These are phyloP conservation scores for Prunella vulgaris DNA, from an alignment of 257 asterid species.

Conservation along the genomic window DNA sequence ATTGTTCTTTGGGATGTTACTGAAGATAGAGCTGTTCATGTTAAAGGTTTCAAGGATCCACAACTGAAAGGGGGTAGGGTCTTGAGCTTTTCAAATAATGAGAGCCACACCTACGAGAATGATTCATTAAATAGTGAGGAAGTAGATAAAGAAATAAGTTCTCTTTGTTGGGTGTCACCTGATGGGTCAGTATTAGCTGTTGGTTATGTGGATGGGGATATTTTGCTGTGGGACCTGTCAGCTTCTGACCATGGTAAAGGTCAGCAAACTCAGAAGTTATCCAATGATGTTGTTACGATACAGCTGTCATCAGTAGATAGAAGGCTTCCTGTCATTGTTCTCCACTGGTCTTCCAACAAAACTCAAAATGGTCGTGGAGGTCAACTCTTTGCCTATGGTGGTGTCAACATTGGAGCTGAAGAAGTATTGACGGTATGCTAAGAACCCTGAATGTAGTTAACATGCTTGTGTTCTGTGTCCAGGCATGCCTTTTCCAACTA, in stretches of 20 bases:
- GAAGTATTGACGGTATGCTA: constrained; percentile 86
- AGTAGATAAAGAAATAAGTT: constrained; percentile 80
- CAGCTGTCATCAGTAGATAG: constrained; percentile 71
- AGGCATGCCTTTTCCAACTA: background rate
- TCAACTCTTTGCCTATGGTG: constrained; percentile 86
- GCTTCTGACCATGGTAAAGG: constrained; percentile 40
- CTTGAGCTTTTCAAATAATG: constrained; percentile 42
- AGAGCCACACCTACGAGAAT: constrained; percentile 30
- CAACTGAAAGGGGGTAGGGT: constrained; percentile 49
- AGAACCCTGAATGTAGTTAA: constrained; percentile 20
- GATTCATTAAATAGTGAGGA: constrained; percentile 52
- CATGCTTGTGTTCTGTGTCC: constrained; percentile 14
- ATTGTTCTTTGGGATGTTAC: constrained; percentile 90
- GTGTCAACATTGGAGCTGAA: constrained; percentile 88
- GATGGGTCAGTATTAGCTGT: constrained; percentile 93
- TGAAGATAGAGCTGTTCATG: constrained; percentile 72
- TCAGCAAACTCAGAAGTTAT: constrained; percentile 36
- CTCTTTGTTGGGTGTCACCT: constrained; percentile 91
- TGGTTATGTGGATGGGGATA: constrained; percentile 96
- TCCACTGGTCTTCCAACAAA: constrained; percentile 70
- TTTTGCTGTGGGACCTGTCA: constrained; percentile 79
- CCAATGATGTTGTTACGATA: constrained; percentile 58
- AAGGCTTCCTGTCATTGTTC: constrained; percentile 94
- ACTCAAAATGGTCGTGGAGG: constrained; percentile 54
- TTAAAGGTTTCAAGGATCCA: constrained; percentile 62